Evolutionary conservation across 768 basidiomycete genomes (phyloP).

Genomic region (Hydnomerulius pinastri): DNA sequence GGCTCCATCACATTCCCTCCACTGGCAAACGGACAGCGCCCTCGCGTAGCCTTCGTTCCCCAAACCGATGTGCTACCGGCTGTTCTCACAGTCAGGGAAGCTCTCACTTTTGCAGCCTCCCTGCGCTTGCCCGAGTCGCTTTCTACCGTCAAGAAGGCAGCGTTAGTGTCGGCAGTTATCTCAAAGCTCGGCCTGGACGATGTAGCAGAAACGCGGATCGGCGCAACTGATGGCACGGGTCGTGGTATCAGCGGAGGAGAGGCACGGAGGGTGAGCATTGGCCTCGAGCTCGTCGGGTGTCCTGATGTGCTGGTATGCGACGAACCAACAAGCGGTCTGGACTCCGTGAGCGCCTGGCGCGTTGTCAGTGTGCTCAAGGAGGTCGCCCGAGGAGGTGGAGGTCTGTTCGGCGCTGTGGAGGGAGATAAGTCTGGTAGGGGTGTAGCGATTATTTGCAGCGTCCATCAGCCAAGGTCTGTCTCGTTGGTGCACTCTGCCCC

Average conservation of each 20-base stretch:
- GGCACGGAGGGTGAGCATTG: constrained; percentile 88
- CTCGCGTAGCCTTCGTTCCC: constrained; percentile 82
- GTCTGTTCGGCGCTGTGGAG: constrained; percentile 20
- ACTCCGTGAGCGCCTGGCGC: constrained; percentile 84
- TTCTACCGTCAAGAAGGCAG: constrained; percentile 57
- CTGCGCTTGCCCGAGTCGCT: constrained; percentile 80
- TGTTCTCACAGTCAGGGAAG: constrained; percentile 78
- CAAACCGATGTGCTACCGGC: constrained; percentile 84
- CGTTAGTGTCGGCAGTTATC: constrained; percentile 70
- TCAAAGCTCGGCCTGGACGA: constrained; percentile 74
- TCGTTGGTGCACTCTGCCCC: no score
- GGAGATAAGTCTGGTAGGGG: constrained; percentile 54
- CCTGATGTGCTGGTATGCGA: constrained; percentile 88
- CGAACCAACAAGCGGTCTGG: constrained; percentile 82
- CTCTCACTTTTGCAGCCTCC: constrained; percentile 82
- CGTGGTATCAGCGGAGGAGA: constrained; percentile 92
- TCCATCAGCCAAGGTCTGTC: constrained; percentile 80
- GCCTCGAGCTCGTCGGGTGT: constrained; percentile 80
- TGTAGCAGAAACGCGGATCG: constrained; percentile 72
- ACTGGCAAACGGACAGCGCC: constrained; percentile 33
- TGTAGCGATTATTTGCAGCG: constrained; percentile 82
- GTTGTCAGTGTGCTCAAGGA: constrained; percentile 76
- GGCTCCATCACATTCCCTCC: constrained; percentile 65
- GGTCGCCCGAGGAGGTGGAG: constrained; percentile 57
- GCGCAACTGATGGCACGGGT: constrained; percentile 60